Evolutionary conservation across 192 early-diverging fungal species (phyloP).

Genomic region (Allomyces javanicus): DNA sequence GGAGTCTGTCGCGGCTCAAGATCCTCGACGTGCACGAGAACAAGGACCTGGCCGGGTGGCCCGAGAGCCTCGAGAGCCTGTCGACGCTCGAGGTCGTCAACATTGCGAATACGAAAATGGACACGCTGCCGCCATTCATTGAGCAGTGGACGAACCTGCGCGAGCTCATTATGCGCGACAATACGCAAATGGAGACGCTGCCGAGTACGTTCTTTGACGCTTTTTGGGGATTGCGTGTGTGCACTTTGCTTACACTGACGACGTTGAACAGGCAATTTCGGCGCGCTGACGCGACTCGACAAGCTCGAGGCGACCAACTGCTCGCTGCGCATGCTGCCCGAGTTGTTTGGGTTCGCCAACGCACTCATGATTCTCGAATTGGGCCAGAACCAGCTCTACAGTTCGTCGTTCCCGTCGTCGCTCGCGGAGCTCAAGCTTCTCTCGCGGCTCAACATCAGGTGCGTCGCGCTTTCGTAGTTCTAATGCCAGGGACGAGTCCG

Average conservation of each 20-base stretch:
- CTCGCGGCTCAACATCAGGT: constrained; percentile 3
- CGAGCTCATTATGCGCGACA: constrained; percentile 7
- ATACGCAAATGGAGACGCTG: constrained; percentile 6
- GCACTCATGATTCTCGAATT: neutral
- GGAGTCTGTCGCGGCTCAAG: constrained; percentile 1
- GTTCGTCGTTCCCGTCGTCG: constrained; percentile 5
- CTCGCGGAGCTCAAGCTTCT: constrained; percentile 1
- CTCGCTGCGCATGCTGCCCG: constrained; percentile 3
- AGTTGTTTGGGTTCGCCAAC: constrained; percentile 1
- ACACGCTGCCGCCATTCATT: constrained; percentile 1
- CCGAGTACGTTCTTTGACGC: too few relatives aligned
- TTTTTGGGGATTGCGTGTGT: too few relatives aligned
- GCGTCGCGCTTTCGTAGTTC: too few relatives aligned
- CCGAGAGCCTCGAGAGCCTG: neutral
- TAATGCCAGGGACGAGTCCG: too few relatives aligned
- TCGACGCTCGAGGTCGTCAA: neutral
- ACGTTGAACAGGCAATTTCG: neutral
- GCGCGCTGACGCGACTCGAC: constrained; percentile 1
- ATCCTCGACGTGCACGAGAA: constrained; percentile 1
- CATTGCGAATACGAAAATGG: constrained; percentile 6
- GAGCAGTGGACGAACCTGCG: constrained; percentile 3
- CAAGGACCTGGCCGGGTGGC: neutral
- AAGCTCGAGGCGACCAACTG: constrained; percentile 6
- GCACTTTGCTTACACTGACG: too few relatives aligned
- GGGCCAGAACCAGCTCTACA: constrained; percentile 5